Evolutionary conservation across 2,329 filamentous ascomycete genomes (phyloP).

Genomic region (Aspergillus texensis): DNA sequence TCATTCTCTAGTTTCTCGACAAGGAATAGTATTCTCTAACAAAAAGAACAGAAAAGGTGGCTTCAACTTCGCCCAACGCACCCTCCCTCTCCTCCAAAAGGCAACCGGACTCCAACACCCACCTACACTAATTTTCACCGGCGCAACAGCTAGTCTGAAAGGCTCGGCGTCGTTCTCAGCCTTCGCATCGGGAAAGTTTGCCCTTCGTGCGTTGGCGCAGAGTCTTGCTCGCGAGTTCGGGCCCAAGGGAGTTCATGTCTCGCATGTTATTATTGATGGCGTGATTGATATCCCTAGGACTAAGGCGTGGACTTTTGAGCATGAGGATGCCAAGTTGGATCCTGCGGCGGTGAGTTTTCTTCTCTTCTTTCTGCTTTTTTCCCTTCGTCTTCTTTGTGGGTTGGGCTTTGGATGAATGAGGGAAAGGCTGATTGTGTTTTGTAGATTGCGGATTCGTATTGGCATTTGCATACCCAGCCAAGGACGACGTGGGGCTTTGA

Average conservation of each 20-base stretch:
- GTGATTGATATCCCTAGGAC: slow-evolving; percentile 79
- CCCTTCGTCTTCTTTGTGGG: background rate
- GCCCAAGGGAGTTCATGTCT: slow-evolving; percentile 79
- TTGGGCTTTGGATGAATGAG: slow-evolving; percentile 4
- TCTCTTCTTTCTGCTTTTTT: slow-evolving; percentile 20
- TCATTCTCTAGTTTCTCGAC: too few relatives aligned
- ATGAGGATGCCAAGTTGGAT: slow-evolving; percentile 68
- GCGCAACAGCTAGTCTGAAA: slow-evolving; percentile 78
- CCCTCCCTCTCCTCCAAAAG: slow-evolving; percentile 70
- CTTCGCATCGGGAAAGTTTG: slow-evolving; percentile 82
- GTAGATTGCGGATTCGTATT: slow-evolving; percentile 85
- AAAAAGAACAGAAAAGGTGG: slow-evolving; percentile 56
- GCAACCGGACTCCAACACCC: slow-evolving; percentile 62
- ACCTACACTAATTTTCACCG: slow-evolving; percentile 81
- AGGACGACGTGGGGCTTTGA: slow-evolving; percentile 79
- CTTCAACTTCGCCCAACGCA: slow-evolving; percentile 73
- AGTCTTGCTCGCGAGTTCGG: slow-evolving; percentile 81
- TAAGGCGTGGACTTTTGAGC: slow-evolving; percentile 60
- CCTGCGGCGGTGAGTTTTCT: slow-evolving; percentile 67
- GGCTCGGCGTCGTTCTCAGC: slow-evolving; percentile 69
- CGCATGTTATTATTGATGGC: slow-evolving; percentile 81
- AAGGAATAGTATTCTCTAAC: background rate
- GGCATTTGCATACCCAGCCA: slow-evolving; percentile 80
- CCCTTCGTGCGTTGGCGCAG: slow-evolving; percentile 72
- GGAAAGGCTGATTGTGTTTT: slow-evolving; percentile 6